Evolutionary conservation across 2,329 filamentous ascomycete species (phyloP).

Genomic region (Atkinsonella texensis): DNA sequence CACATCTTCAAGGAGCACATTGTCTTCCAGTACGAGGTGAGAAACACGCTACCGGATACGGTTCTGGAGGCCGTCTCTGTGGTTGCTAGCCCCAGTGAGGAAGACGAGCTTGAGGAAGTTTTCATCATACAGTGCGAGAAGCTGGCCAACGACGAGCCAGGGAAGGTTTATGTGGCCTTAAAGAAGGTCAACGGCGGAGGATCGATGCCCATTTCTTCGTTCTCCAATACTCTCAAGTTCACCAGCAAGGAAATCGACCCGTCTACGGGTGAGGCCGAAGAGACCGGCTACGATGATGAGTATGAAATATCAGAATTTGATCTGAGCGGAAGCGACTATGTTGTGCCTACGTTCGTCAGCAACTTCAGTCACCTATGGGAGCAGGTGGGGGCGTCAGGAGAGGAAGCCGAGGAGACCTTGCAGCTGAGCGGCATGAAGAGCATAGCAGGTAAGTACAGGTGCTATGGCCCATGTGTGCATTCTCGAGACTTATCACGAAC

Average conservation of each 20-base stretch:
- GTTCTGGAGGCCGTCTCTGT: slow-evolving; percentile 84
- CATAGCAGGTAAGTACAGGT: slow-evolving; percentile 61
- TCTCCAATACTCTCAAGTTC: slow-evolving; percentile 92
- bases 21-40: slow-evolving; percentile 92
- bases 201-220: slow-evolving; percentile 66
- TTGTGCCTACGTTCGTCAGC: slow-evolving; percentile 84
- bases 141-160: slow-evolving; percentile 73
- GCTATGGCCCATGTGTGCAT: not conserved
- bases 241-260: slow-evolving; percentile 98
- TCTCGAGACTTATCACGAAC: not conserved
- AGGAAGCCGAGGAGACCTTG: slow-evolving; percentile 84
- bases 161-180: slow-evolving; percentile 92
- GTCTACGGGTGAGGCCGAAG: slow-evolving; percentile 83
- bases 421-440: slow-evolving; percentile 81
- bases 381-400: slow-evolving; percentile 76
- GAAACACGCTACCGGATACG: slow-evolving; percentile 89
- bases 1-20: slow-evolving; percentile 97
- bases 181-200: slow-evolving; percentile 66
- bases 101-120: slow-evolving; percentile 77
- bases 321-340: slow-evolving; percentile 82
- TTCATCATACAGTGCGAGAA: slow-evolving; percentile 86
- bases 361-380: slow-evolving; percentile 97
- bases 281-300: slow-evolving; percentile 89
- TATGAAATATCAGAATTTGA: slow-evolving; percentile 95
- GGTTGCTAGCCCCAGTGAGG: slow-evolving; percentile 65